Conservation (phyloP, 2,329 filamentous ascomycete species). For the Ophidiomyces ophidiicola region DNA sequence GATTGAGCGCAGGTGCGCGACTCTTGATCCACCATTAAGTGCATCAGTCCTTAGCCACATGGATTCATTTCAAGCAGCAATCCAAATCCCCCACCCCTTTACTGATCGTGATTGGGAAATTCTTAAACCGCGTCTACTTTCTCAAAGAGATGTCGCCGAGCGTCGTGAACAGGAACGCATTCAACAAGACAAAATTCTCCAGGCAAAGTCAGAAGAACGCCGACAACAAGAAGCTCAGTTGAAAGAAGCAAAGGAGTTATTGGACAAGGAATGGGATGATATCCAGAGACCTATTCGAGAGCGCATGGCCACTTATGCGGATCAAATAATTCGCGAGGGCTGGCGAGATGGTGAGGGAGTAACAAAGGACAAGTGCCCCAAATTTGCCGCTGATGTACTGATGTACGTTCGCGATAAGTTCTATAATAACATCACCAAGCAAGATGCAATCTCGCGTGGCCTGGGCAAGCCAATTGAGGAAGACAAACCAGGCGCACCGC, state of each 20-base stretch:
- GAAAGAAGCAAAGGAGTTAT: slow-evolving; percentile 45
- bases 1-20: slow-evolving; percentile 57
- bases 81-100: slow-evolving; percentile 56
- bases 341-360: slow-evolving; percentile 56
- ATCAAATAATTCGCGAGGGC: slow-evolving; percentile 53
- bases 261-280: slow-evolving; percentile 60
- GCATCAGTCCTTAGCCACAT: slow-evolving; percentile 54
- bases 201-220: slow-evolving; percentile 38
- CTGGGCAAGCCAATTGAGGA: slow-evolving; percentile 35
- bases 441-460: slow-evolving; percentile 38
- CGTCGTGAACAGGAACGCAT: slow-evolving; percentile 41
- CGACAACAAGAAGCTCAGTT: slow-evolving; percentile 38
- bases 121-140: slow-evolving; percentile 54
- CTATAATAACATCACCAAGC: slow-evolving; percentile 47
- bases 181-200: slow-evolving; percentile 34
- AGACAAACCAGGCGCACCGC: slow-evolving; percentile 44
- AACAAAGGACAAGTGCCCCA: slow-evolving; percentile 49
- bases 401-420: slow-evolving; percentile 56
- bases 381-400: slow-evolving; percentile 61
- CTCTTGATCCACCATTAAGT: slow-evolving; percentile 53
- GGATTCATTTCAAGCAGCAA: slow-evolving; percentile 60
- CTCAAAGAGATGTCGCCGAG: slow-evolving; percentile 55
- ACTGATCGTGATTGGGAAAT: slow-evolving; percentile 58
- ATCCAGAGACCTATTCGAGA: slow-evolving; percentile 55
- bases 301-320: slow-evolving; percentile 53